Conservation (phyloP, 768 basidiomycete species). For the Amanita jacksonii region DNA sequence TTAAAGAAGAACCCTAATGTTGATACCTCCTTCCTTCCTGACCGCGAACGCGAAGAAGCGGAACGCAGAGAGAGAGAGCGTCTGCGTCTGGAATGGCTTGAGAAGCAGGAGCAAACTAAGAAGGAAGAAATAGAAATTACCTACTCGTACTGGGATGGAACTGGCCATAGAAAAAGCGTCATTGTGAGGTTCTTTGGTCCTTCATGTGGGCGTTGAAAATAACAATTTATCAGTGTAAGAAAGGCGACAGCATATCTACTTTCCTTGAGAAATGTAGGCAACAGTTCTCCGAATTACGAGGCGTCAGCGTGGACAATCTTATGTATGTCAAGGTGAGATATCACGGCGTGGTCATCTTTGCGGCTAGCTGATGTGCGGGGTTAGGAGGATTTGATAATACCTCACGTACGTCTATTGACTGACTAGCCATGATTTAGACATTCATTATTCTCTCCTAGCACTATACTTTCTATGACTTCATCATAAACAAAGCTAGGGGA, state of each 20-base stretch:
- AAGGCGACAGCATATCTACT: slow-evolving; percentile 79
- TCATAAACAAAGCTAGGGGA: slow-evolving; percentile 95
- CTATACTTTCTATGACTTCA: slow-evolving; percentile 97
- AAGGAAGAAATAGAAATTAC: slow-evolving; percentile 79
- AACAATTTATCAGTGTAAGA: slow-evolving; percentile 68
- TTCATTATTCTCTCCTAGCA: slow-evolving; percentile 57
- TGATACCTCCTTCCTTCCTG: slow-evolving; percentile 96
- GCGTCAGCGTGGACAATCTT: slow-evolving; percentile 87
- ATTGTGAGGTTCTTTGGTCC: slow-evolving; percentile 42
- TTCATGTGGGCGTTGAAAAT: background rate
- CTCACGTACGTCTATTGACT: slow-evolving; percentile 53
- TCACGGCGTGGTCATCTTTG: no score
- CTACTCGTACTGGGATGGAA: slow-evolving; percentile 98
- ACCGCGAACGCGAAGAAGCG: slow-evolving; percentile 91
- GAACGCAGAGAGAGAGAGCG: slow-evolving; percentile 86
- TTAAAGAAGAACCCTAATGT: slow-evolving; percentile 93
- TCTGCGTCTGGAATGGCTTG: slow-evolving; percentile 87
- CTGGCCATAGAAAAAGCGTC: slow-evolving; percentile 90
- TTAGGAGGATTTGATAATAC: slow-evolving; percentile 96
- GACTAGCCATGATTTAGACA: slow-evolving; percentile 3
- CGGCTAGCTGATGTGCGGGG: slow-evolving; percentile 4
- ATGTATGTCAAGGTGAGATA: slow-evolving; percentile 97
- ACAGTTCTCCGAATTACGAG: slow-evolving; percentile 88
- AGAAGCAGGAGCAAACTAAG: slow-evolving; percentile 50
- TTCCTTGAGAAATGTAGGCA: slow-evolving; percentile 91